Conservation (phyloP, 176 grass and related monocot genomes). For the Phoenix dactylifera region DNA sequence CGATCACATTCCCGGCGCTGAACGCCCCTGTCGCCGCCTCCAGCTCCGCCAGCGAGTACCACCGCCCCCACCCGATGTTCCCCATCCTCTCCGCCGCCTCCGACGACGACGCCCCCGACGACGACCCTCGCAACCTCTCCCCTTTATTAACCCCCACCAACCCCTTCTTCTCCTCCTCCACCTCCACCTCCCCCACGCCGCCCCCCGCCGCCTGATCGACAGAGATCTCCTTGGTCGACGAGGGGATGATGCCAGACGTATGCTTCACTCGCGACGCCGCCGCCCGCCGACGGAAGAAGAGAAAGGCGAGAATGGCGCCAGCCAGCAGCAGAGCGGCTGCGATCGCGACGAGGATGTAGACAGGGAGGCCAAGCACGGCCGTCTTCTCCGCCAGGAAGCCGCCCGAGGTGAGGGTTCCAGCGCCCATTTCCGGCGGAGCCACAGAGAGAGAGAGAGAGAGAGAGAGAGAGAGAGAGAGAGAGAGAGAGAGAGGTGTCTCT, state of each 20-base stretch:
- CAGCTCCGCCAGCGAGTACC: slow-evolving; percentile 79
- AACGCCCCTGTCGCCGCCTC: slow-evolving; percentile 64
- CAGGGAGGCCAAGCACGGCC: background rate
- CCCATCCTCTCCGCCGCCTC: slow-evolving; percentile 9
- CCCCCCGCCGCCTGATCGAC: slow-evolving; percentile 22
- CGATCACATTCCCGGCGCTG: slow-evolving; percentile 48
- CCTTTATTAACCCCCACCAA: background rate
- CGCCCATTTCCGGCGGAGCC: too few relatives aligned
- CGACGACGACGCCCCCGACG: background rate
- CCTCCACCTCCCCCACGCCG: slow-evolving; percentile 13
- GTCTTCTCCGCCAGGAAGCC: background rate
- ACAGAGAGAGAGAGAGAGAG: too few relatives aligned
- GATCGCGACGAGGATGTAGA: slow-evolving; percentile 21
- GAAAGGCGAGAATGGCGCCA: slow-evolving; percentile 30
- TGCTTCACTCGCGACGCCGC: slow-evolving; percentile 34
- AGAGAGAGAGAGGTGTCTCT: background rate
- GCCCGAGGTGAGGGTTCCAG: background rate
- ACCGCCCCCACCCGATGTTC: slow-evolving; percentile 86
- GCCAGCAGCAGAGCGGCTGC: slow-evolving; percentile 10
- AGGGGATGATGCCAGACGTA: slow-evolving; percentile 34
- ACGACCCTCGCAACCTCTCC: slow-evolving; percentile 7
- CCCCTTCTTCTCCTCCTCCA: slow-evolving; percentile 8
- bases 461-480: too few relatives aligned
- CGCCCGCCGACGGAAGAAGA: slow-evolving; percentile 10
- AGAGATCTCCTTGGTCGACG: slow-evolving; percentile 24